Evolutionary conservation across 2,329 filamentous ascomycete genomes (phyloP).

Genomic region (Aspergillus sp.): DNA sequence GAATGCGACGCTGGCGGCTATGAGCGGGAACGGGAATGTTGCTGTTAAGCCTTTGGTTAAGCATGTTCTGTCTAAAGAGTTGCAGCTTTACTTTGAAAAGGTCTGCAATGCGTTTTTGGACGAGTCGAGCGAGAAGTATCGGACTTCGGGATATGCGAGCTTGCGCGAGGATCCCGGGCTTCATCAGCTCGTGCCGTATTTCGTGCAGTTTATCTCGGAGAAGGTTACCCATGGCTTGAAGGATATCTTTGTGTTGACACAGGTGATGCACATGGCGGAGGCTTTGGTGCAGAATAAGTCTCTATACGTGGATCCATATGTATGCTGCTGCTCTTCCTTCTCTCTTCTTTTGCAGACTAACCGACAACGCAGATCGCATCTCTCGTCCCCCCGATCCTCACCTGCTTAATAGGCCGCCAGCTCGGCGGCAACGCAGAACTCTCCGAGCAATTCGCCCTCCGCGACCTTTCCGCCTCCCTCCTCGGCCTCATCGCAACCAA

Average conservation of each 20-base stretch:
- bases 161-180: conserved; percentile 86
- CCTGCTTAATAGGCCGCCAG: conserved; percentile 82
- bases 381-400: conserved; percentile 83
- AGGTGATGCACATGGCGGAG: conserved; percentile 88
- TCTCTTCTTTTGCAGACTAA: background rate
- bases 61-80: conserved; percentile 92
- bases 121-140: conserved; percentile 81
- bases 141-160: conserved; percentile 80
- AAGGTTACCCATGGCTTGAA: conserved; percentile 93
- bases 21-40: conserved; percentile 79
- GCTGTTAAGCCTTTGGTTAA: conserved; percentile 89
- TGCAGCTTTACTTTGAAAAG: conserved; percentile 96
- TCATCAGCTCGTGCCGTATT: conserved; percentile 94
- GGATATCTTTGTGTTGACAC: conserved; percentile 81
- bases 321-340: conserved; percentile 28
- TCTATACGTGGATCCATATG: conserved; percentile 71
- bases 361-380: conserved; percentile 53
- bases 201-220: conserved; percentile 91
- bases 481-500: conserved; percentile 76
- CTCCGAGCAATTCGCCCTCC: conserved; percentile 70
- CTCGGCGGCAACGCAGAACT: conserved; percentile 61
- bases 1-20: conserved; percentile 78
- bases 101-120: conserved; percentile 86
- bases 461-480: conserved; percentile 80
- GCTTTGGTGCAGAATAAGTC: conserved; percentile 81